Evolutionary conservation across 1,284 basidiomycete species (phyloP), one percentile per base, ranked within the genome.

Genomic region (Pisolithus thermaeus): DNA sequence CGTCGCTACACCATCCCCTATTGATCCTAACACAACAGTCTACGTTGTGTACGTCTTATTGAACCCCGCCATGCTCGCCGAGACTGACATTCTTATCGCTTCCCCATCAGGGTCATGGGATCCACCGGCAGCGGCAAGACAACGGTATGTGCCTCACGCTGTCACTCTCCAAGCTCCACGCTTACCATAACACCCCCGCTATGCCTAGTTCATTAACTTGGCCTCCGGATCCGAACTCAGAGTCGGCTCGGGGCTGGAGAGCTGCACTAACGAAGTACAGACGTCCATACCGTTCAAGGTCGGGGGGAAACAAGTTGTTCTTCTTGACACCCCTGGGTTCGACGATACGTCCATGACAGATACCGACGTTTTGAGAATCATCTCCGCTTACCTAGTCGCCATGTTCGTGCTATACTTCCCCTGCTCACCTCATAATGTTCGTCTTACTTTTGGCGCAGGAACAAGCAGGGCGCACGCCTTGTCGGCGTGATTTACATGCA

Each of bases 401-500:
- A 65, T 61, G 68, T 70, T 60, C 11, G 66, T 55, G 8, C 30
- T 14, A 27, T 12, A 27, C n/a, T 36, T 36, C 37, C 16, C n/a
- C 7, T 38, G 6, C n/a, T 27, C 43, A 3, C 16, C 37, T 47
- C 16, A 40, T 2, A 6, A 3, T 39, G 11, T 42, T 22, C 47
- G 20, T 36, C 36, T 32, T 14, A 36, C 45, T 46, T 4, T 25
- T 36, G 43, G 46, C 51, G 51, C 58, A 78, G 76, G 47, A 71
- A 76, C 54, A 65, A 72, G 53, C 63, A 70, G 42, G 73, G 71
- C 58, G 56, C 55, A 53, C 58, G 57, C 55, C 51, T 66, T 53
- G 58, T 62, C 20, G 79, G 79, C 0, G 68, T 80, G 49, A 70
- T 81, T 35, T 81, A 80, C 57, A 67, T 79, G 65, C 79, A 81